Base-by-base conservation (phyloP, 306 rosid species). In the Rosa persica region DNA sequence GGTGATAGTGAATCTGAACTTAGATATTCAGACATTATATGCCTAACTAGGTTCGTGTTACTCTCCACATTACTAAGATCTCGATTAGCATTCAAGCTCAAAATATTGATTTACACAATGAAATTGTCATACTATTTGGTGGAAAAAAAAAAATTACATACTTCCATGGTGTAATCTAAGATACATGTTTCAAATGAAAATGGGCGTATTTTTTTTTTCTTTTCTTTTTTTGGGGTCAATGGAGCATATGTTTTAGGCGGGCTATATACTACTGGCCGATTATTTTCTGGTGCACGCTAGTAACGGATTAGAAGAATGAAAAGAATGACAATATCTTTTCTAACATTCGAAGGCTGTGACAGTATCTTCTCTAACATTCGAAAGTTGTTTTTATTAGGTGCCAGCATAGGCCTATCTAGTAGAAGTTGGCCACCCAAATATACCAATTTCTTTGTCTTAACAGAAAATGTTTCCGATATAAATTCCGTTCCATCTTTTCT, bases 351-450 rank as follows among this genome's bases (percentile, higher is more conserved):
- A 17, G 8, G 46, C 8, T 42, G 46, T 42, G 34, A 11, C 13
- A 10, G 16, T 49, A 49, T 16, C 5, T 49, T 49, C 65, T 58
- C 30, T 58, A 22, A 58, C 65, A 58, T 58, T 58, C 25, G 34
- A 34, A 49, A 72, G 64, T 15, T 30, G 42, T 52, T 11, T 2
- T n/a, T 73, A 51, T 61, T 72, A 72, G 75, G 67, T 72, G 75
- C 70, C 68, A 44, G 46, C 66, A 55, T 15, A 72, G 44, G 44
- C 44, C 65, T 65, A 4, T 34, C 10, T 38, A 15, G 22, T 83
- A 57, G 66, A 76, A 77, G 86, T 89, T 82, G 94, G 92, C 70
- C 82, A 91, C 84, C 94, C 79, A 83, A 76, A 81, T 66, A 15
- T 60, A 84, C 89, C 79, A 65, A 61, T 72, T 72, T 51, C n/a